A percentile compares a stretch with the other conserved stretches of the same genome.
phyloP scores from a whole-genome alignment of 2,329 filamentous ascomycete species.

The Arthrobotrys conoides region DNA sequence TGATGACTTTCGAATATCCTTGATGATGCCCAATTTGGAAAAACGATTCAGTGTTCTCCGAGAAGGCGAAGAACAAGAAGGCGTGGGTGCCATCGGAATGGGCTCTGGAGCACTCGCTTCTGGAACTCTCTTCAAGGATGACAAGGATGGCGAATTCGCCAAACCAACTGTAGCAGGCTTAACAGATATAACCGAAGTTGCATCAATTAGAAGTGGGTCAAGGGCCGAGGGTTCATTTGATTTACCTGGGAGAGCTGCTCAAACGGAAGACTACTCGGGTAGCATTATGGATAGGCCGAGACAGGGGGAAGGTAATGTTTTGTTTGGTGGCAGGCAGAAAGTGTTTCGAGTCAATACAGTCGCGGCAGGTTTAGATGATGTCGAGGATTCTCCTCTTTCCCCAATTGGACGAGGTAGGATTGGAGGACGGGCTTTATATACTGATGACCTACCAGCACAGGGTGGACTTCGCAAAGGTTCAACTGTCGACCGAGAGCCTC shows the following conservation, averaged over 20 bases:
- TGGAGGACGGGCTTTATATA: slow-evolving; percentile 80
- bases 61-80: slow-evolving; percentile 61
- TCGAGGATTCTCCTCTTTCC: slow-evolving; percentile 62
- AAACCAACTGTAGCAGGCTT: slow-evolving; percentile 30
- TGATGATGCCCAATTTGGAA: slow-evolving; percentile 94
- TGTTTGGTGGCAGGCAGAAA: slow-evolving; percentile 96
- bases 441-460: slow-evolving; percentile 81
- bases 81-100: slow-evolving; percentile 50
- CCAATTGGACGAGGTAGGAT: slow-evolving; percentile 69
- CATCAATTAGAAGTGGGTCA: slow-evolving; percentile 77
- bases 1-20: slow-evolving; percentile 94
- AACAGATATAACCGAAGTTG: slow-evolving; percentile 87
- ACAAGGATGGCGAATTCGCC: slow-evolving; percentile 81
- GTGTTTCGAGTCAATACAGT: slow-evolving; percentile 73
- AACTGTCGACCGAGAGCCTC: slow-evolving; percentile 67
- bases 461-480: slow-evolving; percentile 72
- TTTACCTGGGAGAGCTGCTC: slow-evolving; percentile 38
- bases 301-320: slow-evolving; percentile 87
- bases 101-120: slow-evolving; percentile 44
- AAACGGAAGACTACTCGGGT: slow-evolving; percentile 77
- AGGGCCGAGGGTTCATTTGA: slow-evolving; percentile 64
- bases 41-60: slow-evolving; percentile 81
- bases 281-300: slow-evolving; percentile 88
- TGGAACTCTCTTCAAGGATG: slow-evolving; percentile 80
- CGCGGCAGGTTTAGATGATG: slow-evolving; percentile 59